Percentiles rank a stretch among this genome's conserved stretches.
These are phyloP conservation scores for Boletus edulis DNA, from an alignment of 768 basidiomycete species.

Conservation along the genomic window DNA sequence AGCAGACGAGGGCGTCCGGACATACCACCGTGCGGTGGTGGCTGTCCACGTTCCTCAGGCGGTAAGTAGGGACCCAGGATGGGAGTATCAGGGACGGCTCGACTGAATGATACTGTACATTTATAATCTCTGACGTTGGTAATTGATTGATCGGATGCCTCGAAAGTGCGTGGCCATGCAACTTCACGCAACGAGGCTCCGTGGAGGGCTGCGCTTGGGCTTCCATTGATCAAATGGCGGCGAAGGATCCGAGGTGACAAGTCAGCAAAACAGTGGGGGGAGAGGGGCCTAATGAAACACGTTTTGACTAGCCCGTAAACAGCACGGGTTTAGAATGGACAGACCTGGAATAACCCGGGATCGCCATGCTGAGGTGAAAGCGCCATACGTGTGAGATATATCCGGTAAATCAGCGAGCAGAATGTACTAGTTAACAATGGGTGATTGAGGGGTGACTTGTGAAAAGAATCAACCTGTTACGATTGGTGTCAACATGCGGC, in stretches of 20 bases:
- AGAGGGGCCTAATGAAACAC: slow-evolving; percentile 31
- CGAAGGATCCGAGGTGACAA: slow-evolving; percentile 25
- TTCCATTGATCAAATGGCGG: slow-evolving; percentile 35
- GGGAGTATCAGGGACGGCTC: slow-evolving; percentile 28
- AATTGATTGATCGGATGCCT: slow-evolving; percentile 31
- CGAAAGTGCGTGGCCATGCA: slow-evolving; percentile 24
- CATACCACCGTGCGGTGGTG: too few species aligned
- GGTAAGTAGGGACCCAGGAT: slow-evolving; percentile 13
- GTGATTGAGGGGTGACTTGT: slow-evolving; percentile 15
- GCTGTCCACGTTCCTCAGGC: too few species aligned
- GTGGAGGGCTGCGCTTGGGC: slow-evolving; percentile 28
- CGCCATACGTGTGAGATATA: slow-evolving; percentile 24
- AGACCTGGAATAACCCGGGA: too few species aligned
- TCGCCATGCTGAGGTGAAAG: slow-evolving; percentile 16
- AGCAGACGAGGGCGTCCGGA: too few species aligned
- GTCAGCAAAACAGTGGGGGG: slow-evolving; percentile 24
- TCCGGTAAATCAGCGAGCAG: slow-evolving; percentile 32
- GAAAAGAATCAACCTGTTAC: slow-evolving; percentile 19
- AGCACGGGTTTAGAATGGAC: slow-evolving; percentile 26
- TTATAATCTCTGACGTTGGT: slow-evolving; percentile 33
- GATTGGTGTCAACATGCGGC: too few species aligned
- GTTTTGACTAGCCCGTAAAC: slow-evolving; percentile 23
- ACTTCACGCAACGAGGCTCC: too few species aligned
- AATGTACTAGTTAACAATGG: slow-evolving; percentile 16
- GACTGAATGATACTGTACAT: slow-evolving; percentile 22